Evolutionary conservation across 768 basidiomycete species (phyloP).

Genomic region (Floccularia luteovirens): DNA sequence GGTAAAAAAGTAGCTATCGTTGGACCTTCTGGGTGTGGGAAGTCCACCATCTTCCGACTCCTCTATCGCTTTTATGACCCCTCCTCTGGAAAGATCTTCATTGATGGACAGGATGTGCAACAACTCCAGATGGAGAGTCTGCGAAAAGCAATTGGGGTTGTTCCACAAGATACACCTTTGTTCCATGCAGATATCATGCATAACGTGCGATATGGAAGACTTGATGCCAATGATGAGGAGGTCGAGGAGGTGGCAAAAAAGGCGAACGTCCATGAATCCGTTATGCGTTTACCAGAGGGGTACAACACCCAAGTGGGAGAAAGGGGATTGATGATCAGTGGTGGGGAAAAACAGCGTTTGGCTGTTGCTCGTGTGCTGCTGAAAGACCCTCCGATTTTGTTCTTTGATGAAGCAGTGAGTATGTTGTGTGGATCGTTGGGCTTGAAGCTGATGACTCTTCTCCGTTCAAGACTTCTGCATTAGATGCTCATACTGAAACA

Average conservation of each 20-base stretch:
- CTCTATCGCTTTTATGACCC: constrained; percentile 95
- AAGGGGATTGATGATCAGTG: constrained; percentile 95
- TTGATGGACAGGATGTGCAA: constrained; percentile 84
- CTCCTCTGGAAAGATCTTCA: constrained; percentile 65
- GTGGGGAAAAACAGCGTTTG: constrained; percentile 95
- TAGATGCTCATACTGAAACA: constrained; percentile 92
- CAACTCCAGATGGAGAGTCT: constrained; percentile 66
- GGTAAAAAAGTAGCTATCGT: constrained; percentile 97
- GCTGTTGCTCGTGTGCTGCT: constrained; percentile 90
- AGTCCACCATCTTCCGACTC: constrained; percentile 93
- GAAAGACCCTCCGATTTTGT: constrained; percentile 92
- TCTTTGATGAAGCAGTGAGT: constrained; percentile 96
- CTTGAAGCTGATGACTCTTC: constrained; percentile 1
- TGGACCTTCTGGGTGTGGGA: constrained; percentile 95
- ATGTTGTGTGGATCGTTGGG: constrained; percentile 7
- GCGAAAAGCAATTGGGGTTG: constrained; percentile 77
- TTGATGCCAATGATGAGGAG: constrained; percentile 85
- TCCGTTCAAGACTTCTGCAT: constrained; percentile 74
- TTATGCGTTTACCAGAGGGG: constrained; percentile 75
- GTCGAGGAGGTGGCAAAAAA: constrained; percentile 77
- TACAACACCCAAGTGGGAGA: constrained; percentile 93
- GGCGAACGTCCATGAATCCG: constrained; percentile 82
- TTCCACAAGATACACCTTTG: constrained; percentile 96
- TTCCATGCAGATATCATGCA: constrained; percentile 96
- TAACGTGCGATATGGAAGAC: constrained; percentile 87